Base-by-base conservation (phyloP, 139 green algal species). In the Tetraselmis striata region DNA sequence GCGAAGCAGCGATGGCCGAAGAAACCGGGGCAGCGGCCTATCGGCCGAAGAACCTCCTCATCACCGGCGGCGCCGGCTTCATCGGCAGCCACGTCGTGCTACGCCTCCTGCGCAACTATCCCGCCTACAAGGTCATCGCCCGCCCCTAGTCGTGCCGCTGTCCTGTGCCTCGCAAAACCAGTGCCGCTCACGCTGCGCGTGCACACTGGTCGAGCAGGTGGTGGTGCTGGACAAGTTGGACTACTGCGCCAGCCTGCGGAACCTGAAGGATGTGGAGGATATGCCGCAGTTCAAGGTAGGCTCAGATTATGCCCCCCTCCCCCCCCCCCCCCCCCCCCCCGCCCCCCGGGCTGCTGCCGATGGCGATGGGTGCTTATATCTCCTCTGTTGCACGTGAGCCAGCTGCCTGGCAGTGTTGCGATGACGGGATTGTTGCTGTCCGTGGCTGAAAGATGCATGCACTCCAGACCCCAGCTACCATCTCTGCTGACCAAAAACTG, bases 191-290 rank as follows among this genome's bases (percentile, higher is more conserved):
- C 23, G 76, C 76, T 25, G 28, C 27, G 23, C 22, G 0, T 30
- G 74, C 26, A 28, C 2, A 78, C 2, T 5, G 28, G 25, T 26
- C 32, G 29, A 80, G 28, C 89, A 97, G 92, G 80, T 98, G 0
- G 91, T 99, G 0, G 94, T 99, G 1, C 79, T 98, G 23, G 96
- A 99, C 86, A 97, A 97, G 87, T 84, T 99, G 77, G 97, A 99
- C 85, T 98, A 98, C 86, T 99, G 96, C 85, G 91, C 95, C 0
- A 95, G 85, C 59, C n/a, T 96, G 59, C 90, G 92, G 26, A 99
- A 99, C 85, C 84, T 99, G 1, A 28, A 84, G 1, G 79, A 32
- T 5, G 45, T 92, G 0, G 83, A 81, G 28, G 83, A 89, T 26
- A 78, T 84, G 11, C 86, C 92, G 0, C 98, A 99, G 83, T 97